Conservation (phyloP, 345 rosid genomes). For the Salix udensis region DNA sequence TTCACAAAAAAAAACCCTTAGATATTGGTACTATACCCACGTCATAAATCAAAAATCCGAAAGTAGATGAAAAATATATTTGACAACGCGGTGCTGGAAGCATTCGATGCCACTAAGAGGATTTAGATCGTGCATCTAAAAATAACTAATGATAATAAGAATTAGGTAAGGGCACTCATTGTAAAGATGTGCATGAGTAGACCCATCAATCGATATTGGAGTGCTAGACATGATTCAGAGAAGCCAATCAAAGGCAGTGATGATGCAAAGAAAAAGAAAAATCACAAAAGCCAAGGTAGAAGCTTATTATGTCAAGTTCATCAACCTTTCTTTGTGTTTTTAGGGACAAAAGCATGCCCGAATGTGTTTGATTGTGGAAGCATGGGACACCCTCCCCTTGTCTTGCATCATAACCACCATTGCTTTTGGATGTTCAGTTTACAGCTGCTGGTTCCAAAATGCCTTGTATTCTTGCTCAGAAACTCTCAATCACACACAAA, state of each 20-base stretch:
- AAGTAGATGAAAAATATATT: too few relatives aligned
- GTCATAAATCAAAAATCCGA: too few relatives aligned
- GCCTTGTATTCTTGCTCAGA: too few relatives aligned
- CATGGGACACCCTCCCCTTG: too few relatives aligned
- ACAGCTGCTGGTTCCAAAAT: too few relatives aligned
- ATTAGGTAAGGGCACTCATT: background rate
- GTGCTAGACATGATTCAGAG: background rate
- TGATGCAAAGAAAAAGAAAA: background rate
- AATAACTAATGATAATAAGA: background rate
- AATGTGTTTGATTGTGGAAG: background rate
- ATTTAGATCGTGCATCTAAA: background rate
- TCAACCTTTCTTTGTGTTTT: background rate
- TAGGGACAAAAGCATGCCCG: conserved; percentile 14
- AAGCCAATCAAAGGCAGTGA: background rate
- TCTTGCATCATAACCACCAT: too few relatives aligned
- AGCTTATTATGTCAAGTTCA: background rate
- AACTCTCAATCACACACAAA: too few relatives aligned
- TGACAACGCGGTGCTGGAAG: background rate
- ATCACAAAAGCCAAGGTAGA: background rate
- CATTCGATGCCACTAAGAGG: background rate
- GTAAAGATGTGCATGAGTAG: background rate
- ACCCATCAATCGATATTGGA: background rate
- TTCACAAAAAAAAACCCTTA: too few relatives aligned
- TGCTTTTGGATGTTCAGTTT: too few relatives aligned
- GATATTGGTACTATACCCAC: too few relatives aligned